phyloP scores from a whole-genome alignment of 768 basidiomycete species.

The Agrocybe chaxingu region DNA sequence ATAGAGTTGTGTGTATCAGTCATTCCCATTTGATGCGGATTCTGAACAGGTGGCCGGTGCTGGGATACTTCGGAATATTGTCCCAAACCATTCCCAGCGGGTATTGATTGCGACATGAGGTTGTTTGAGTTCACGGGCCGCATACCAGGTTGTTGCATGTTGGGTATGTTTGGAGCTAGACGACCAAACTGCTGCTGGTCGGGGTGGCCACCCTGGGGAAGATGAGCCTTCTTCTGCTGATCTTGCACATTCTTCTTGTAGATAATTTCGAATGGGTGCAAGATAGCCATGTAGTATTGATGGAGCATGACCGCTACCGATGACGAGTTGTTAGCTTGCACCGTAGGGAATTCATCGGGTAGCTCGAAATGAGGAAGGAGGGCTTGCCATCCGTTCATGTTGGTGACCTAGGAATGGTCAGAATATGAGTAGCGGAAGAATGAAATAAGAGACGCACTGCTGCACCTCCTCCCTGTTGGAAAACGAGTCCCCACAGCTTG shows the following conservation, averaged over 20 bases:
- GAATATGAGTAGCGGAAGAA: conserved; percentile 6
- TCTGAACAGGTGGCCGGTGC: conserved; percentile 21
- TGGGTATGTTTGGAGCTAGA: conserved; percentile 20
- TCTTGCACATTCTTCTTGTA: conserved; percentile 63
- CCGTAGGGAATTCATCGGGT: conserved; percentile 49
- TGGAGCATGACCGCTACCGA: conserved; percentile 50
- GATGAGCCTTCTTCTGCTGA: conserved; percentile 53
- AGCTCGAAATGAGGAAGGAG: conserved; percentile 57
- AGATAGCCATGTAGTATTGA: conserved; percentile 58
- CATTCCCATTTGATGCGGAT: conserved; percentile 27
- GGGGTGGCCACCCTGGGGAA: conserved; percentile 31
- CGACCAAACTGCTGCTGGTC: conserved; percentile 23
- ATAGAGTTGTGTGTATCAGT: conserved; percentile 24
- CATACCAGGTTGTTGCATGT: conserved; percentile 26
- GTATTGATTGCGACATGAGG: conserved; percentile 20
- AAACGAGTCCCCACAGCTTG: conserved; percentile 64
- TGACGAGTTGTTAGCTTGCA: conserved; percentile 44
- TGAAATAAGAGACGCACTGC: conserved; percentile 43
- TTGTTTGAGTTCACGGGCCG: conserved; percentile 20
- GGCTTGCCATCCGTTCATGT: conserved; percentile 54
- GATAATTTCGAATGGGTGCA: conserved; percentile 70
- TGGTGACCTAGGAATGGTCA: conserved; percentile 36
- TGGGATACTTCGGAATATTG: conserved; percentile 18
- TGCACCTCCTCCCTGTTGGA: conserved; percentile 55
- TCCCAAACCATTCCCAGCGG: conserved; percentile 18